Conservation (phyloP, 139 green algal species). For the Chlamydomonas incerta region DNA sequence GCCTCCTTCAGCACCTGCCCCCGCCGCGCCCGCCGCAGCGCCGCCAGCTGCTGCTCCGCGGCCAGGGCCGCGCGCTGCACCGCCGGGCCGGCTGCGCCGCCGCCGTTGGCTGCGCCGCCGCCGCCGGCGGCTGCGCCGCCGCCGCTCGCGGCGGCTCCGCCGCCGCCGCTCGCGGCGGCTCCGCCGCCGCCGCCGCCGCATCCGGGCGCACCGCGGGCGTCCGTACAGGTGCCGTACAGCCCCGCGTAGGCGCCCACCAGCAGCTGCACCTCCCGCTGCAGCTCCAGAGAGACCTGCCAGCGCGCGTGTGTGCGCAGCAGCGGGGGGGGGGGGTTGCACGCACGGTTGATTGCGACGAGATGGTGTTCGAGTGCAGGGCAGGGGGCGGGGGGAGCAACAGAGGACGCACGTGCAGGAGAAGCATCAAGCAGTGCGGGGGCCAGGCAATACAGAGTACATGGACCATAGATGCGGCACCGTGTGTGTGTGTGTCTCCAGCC, state of each 20-base stretch:
- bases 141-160: background rate
- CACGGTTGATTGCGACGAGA: too few species aligned
- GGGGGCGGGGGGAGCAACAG: too few species aligned
- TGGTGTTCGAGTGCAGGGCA: too few species aligned
- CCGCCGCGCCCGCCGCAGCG: conserved; percentile 23
- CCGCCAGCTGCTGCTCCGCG: background rate
- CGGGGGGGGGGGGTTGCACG: too few species aligned
- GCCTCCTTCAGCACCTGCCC: conserved; percentile 24
- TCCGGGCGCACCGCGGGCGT: background rate
- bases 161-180: background rate
- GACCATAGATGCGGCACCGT: too few species aligned
- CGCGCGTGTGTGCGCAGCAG: background rate
- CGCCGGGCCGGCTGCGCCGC: background rate
- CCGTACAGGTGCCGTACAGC: background rate
- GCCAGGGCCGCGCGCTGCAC: conserved; percentile 13
- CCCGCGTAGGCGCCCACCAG: conserved; percentile 20
- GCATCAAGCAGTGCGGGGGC: too few species aligned
- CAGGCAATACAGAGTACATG: too few species aligned
- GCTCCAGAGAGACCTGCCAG: conserved; percentile 6
- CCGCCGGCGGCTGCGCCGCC: background rate
- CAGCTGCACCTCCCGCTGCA: conserved; percentile 30
- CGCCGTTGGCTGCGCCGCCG: background rate
- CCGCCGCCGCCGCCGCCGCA: background rate
- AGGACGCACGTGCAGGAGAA: too few species aligned
- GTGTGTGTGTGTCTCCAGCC: too few species aligned